Percentiles rank a stretch among this genome's conserved stretches.
phyloP scores from a whole-genome alignment of 257 asterid genomes.

The Gentiana straminea region DNA sequence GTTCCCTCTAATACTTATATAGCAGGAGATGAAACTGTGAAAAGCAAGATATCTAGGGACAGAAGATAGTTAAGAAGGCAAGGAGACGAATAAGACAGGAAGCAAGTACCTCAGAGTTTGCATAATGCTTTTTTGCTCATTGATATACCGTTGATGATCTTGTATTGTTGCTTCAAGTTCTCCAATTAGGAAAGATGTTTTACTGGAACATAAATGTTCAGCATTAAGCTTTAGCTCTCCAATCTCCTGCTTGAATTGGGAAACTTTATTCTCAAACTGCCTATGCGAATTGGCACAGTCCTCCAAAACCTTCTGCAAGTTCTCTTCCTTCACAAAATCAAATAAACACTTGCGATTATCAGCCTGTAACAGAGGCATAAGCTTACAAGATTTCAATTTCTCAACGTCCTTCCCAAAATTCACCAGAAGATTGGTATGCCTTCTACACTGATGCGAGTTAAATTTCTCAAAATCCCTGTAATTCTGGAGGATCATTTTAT shows the following conservation, averaged over 20 bases:
- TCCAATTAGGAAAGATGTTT: conserved; percentile 56
- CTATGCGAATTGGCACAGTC: conserved; percentile 79
- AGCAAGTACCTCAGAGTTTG: conserved; percentile 68
- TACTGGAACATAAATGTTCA: conserved; percentile 58
- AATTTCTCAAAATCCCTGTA: conserved; percentile 59
- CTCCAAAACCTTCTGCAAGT: conserved; percentile 62
- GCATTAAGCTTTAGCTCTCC: conserved; percentile 70
- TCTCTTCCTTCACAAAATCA: conserved; percentile 88
- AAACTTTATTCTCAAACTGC: conserved; percentile 89
- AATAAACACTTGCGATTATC: conserved; percentile 59
- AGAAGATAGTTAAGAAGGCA: neutral
- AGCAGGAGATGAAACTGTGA: neutral
- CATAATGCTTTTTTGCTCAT: conserved; percentile 91
- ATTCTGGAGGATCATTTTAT: conserved; percentile 66
- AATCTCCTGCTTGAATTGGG: conserved; percentile 79
- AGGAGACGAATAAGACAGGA: conserved; percentile 6
- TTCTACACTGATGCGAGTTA: conserved; percentile 71
- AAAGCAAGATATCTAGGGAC: neutral
- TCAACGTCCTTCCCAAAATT: conserved; percentile 81
- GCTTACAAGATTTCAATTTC: conserved; percentile 59
- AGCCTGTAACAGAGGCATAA: conserved; percentile 61
- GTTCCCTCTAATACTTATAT: too few relatives aligned
- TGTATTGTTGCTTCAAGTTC: conserved; percentile 61
- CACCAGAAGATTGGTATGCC: conserved; percentile 52
- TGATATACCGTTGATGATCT: conserved; percentile 53